Base-by-base conservation (phyloP, 2,329 filamentous ascomycete genomes). In the Madurella mycetomatis region DNA sequence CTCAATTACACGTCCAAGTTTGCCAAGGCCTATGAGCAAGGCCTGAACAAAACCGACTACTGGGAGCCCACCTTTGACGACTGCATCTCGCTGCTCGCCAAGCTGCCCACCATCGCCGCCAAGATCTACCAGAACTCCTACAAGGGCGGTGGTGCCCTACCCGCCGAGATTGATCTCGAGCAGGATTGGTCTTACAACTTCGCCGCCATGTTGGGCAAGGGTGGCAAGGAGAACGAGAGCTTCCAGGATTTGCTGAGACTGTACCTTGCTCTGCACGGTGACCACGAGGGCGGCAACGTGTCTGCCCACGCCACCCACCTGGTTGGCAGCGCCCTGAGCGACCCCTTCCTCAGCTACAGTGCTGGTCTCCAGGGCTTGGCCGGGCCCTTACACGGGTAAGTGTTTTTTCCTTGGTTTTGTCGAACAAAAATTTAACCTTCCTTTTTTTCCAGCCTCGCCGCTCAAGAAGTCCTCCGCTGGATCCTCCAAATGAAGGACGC, bases 101-200 rank as follows among this genome's bases (percentile, higher is more conserved):
- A 99, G 80, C 86, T 99, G 51, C 94, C 94, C 59, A 95, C 90
- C 58, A 92, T 99, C 64, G 94, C 94, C 30, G 94, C 94, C 55
- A 95, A 96, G 74, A 96, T 99, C 68, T 96, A 99, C 80, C 90
- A 96, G 68, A 94, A 94, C 72, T 79, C 90, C 60, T 89, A 94
- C 81, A 78, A 83, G 64, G 84, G 92, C 70, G 81, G 80, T 54
- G 85, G 87, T 67, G 77, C 88, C 61, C 78, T 96, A 59, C 85
- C 90, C 9, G 82, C 86, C 64, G 77, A 88, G 70, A 78, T 95
- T 47, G 92, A 99, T 66, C 73, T 83, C 54, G 81, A 87, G 63
- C 90, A 96, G 75, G 94, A 99, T 74, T 99, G 94, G 94, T 87
- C 92, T 0, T 95, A 96, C 80, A 99, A 99, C 81, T 99, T 96